Evolutionary conservation across 495 filamentous ascomycete genomes (phyloP), one percentile per base, ranked within the genome.

Genomic region (Aspergillus carlsbadensis): DNA sequence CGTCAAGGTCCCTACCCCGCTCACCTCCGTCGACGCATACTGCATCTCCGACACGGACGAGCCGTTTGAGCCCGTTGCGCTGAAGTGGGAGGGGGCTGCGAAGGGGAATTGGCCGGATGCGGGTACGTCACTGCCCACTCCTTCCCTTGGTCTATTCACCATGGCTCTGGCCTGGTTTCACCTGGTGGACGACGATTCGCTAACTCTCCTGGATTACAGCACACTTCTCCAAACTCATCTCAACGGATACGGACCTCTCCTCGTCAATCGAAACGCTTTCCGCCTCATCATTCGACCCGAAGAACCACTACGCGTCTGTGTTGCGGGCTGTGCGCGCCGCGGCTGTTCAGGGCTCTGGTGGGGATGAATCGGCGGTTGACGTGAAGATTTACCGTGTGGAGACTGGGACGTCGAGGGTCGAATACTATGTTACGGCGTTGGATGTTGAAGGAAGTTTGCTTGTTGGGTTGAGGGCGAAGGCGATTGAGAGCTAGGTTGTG

Each of bases 1-100:
- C 44, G 63, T 70, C 45, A 60, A 64, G 13, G 73, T 92, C 42
- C 90, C 90, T 0, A 63, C 69, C 17, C 69, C 72, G 17, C 71
- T 95, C 56, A 66, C 76, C 58, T 71, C 76, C 3, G 73, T 84
- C 26, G 82, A 88, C 52, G 78, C 72, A 43, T 87, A 84, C 63
- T 95, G 93, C 68, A 68, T 81, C 4, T 91, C 87, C 51, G 91
- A 96, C 55, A 81, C 88, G 6, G 91, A 96, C 70, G 89, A 93
- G 73, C 87, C 87, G 34, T 96, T 92, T 69, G 85, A 86, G 66
- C 81, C 84, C 1, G 90, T 96, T 5, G 80, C 75, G 47, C 63
- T 96, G 60, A 74, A 71, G 56, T 92, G 80, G 79, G 74, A 78
- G 40, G 84, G 82, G 37, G 74, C 74, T 15, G 65, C 54, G 35